Evolutionary conservation across 2,329 filamentous ascomycete genomes (phyloP).

Genomic region (Fusarium aywerte): DNA sequence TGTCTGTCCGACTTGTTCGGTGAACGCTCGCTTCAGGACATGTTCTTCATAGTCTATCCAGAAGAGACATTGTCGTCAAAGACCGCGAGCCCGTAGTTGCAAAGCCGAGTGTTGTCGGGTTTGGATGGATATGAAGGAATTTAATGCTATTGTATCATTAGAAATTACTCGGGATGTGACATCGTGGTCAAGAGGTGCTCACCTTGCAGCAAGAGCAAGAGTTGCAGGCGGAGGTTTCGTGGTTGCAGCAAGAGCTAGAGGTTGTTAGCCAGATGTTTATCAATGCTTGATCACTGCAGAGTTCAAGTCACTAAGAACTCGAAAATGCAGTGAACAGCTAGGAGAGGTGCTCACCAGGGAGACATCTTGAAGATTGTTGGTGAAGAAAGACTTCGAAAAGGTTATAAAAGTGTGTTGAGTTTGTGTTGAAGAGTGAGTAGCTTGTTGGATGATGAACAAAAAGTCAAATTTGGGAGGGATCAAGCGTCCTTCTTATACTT

Average conservation of each 20-base stretch:
- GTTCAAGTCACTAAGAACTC: background rate
- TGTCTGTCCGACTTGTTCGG: slow-evolving; percentile 21
- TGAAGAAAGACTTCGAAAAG: slow-evolving; percentile 43
- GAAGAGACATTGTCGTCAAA: slow-evolving; percentile 24
- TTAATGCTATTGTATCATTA: slow-evolving; percentile 44
- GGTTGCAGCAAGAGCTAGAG: slow-evolving; percentile 41
- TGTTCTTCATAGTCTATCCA: slow-evolving; percentile 15
- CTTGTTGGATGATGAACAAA: slow-evolving; percentile 43
- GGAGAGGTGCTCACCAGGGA: slow-evolving; percentile 44
- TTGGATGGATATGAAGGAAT: slow-evolving; percentile 28
- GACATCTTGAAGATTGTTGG: slow-evolving; percentile 45
- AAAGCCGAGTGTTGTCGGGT: slow-evolving; percentile 27
- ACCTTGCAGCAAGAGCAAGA: slow-evolving; percentile 46
- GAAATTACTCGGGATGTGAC: background rate
- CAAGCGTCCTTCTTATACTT: slow-evolving; percentile 43
- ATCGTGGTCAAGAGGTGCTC: background rate
- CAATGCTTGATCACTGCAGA: background rate
- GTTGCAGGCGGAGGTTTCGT: slow-evolving; percentile 36
- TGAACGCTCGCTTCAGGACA: background rate
- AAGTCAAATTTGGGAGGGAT: slow-evolving; percentile 29
- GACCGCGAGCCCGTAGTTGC: slow-evolving; percentile 9
- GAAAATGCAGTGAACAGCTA: background rate
- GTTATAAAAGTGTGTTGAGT: slow-evolving; percentile 34
- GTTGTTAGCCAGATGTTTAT: slow-evolving; percentile 1
- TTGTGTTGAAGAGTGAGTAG: slow-evolving; percentile 34